These are phyloP conservation scores for Saccharomycopsis sp. DNA, from an alignment of 805 yeast species.

Conservation along the genomic window DNA sequence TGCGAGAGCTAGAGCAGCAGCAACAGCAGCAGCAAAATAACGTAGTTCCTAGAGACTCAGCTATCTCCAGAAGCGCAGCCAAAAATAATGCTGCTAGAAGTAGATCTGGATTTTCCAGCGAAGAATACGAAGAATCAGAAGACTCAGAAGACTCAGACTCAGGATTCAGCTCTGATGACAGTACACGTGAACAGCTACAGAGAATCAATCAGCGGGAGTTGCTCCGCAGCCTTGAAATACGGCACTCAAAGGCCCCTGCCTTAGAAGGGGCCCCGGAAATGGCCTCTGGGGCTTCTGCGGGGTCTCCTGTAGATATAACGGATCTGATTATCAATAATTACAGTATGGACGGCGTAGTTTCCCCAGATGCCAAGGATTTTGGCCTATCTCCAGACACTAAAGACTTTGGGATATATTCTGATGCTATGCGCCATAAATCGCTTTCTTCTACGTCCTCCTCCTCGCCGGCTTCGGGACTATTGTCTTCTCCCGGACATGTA, in stretches of 20 bases:
- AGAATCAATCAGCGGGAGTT: constrained; percentile 2
- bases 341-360: neutral
- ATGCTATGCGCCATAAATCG: neutral
- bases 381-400: neutral
- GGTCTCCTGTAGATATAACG: too few species aligned
- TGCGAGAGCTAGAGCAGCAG: neutral
- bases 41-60: too few species aligned
- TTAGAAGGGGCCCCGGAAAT: neutral
- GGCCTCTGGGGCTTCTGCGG: neutral
- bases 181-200: constrained; percentile 16
- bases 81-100: neutral
- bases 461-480: neutral
- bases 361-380: neutral
- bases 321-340: too few species aligned
- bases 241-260: neutral
- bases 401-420: neutral
- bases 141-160: constrained; percentile 4
- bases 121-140: constrained; percentile 4
- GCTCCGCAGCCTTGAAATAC: neutral
- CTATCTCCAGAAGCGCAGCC: neutral
- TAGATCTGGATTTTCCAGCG: neutral
- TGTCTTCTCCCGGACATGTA: neutral
- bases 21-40: neutral
- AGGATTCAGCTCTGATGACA: constrained; percentile 15
- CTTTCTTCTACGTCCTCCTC: neutral